Evolutionary conservation across 2,329 filamentous ascomycete genomes (phyloP).

Genomic region (Aspergillus niger): DNA sequence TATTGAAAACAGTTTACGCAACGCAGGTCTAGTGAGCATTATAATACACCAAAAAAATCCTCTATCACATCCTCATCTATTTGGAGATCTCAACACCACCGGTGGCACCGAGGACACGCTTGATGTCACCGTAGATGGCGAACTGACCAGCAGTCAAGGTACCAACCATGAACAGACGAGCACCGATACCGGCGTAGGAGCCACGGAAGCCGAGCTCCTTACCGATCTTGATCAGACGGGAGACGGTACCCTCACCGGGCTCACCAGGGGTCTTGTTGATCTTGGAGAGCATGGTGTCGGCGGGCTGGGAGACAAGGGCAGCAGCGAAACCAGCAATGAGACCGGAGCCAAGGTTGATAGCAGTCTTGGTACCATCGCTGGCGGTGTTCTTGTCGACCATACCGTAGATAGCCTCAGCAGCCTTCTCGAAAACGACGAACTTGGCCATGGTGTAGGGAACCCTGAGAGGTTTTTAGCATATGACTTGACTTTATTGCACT

Average conservation of each 20-base stretch:
- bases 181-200: slow-evolving; percentile 78
- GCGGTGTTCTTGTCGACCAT: slow-evolving; percentile 69
- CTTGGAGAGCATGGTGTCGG: slow-evolving; percentile 92
- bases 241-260: slow-evolving; percentile 79
- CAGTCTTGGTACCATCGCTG: slow-evolving; percentile 70
- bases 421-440: slow-evolving; percentile 93
- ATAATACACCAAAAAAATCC: slow-evolving; percentile 27
- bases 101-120: slow-evolving; percentile 68
- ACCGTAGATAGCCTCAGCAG: slow-evolving; percentile 71
- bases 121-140: slow-evolving; percentile 80
- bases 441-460: slow-evolving; percentile 94
- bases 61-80: slow-evolving; percentile 31
- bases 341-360: slow-evolving; percentile 82
- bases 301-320: slow-evolving; percentile 83
- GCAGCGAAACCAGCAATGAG: slow-evolving; percentile 85
- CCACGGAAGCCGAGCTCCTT: slow-evolving; percentile 81
- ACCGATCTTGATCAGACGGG: slow-evolving; percentile 82
- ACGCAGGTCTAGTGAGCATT: slow-evolving; percentile 22
- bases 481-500: too few relatives aligned
- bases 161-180: slow-evolving; percentile 75
- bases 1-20: slow-evolving; percentile 22
- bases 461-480: slow-evolving; percentile 47
- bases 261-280: slow-evolving; percentile 94
- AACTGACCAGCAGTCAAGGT: slow-evolving; percentile 79
- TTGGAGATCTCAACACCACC: slow-evolving; percentile 73